Conservation (phyloP, 176 grass and related monocot species). For the Juncus inflexus region DNA sequence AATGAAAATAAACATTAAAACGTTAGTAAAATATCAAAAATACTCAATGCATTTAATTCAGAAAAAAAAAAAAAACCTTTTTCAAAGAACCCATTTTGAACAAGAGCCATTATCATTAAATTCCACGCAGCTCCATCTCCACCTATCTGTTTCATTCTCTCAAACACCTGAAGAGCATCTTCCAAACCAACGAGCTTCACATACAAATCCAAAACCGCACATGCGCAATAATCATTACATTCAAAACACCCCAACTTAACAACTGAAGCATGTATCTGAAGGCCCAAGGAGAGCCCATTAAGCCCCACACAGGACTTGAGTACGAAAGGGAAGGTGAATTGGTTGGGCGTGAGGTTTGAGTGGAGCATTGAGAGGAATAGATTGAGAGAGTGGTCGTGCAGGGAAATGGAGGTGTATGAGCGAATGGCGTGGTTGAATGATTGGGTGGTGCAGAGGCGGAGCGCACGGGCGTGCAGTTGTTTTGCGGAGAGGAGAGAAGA, state of each 20-base stretch:
- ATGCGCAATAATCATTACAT: slow-evolving; percentile 31
- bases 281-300: slow-evolving; percentile 29
- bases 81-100: slow-evolving; percentile 41
- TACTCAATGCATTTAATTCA: neutral
- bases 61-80: slow-evolving; percentile 4
- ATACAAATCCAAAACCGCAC: slow-evolving; percentile 38
- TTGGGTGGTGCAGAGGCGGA: slow-evolving; percentile 11
- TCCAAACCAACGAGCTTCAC: slow-evolving; percentile 20
- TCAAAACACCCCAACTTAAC: slow-evolving; percentile 30
- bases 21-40: neutral
- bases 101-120: slow-evolving; percentile 36
- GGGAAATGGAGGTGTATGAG: slow-evolving; percentile 21
- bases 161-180: slow-evolving; percentile 32
- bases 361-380: slow-evolving; percentile 34
- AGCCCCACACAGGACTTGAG: slow-evolving; percentile 34
- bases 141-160: slow-evolving; percentile 28
- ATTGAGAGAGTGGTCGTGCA: slow-evolving; percentile 21
- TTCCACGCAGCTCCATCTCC: slow-evolving; percentile 35
- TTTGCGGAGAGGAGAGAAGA: neutral
- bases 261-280: slow-evolving; percentile 38
- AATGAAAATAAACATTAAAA: slow-evolving; percentile 3
- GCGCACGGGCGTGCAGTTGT: slow-evolving; percentile 16
- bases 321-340: slow-evolving; percentile 33
- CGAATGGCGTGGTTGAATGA: slow-evolving; percentile 12
- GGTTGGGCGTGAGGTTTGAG: slow-evolving; percentile 10